These are phyloP conservation scores for Trichosporon sp. DNA, from an alignment of 1,284 basidiomycete species.

Conservation along the genomic window DNA sequence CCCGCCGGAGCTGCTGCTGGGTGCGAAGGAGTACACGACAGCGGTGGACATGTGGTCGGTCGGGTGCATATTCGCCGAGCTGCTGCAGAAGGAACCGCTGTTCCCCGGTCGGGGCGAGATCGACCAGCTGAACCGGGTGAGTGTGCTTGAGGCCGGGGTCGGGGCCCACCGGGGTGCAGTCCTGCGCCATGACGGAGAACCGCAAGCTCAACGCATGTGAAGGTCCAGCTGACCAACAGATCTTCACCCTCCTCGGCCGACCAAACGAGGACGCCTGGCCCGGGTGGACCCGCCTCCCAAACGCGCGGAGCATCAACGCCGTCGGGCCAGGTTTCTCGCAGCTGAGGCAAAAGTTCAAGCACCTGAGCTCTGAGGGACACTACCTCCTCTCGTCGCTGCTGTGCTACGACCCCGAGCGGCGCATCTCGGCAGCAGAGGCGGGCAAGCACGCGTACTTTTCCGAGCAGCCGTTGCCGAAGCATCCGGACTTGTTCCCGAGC, in stretches of 20 bases:
- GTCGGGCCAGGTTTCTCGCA: constrained; percentile 60
- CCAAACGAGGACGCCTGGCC: constrained; percentile 85
- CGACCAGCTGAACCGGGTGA: constrained; percentile 79
- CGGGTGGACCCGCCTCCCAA: constrained; percentile 67
- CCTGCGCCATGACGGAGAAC: no score
- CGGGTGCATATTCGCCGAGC: constrained; percentile 80
- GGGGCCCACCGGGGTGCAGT: no score
- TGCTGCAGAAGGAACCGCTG: constrained; percentile 85
- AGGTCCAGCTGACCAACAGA: constrained; percentile 32
- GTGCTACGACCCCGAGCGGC: constrained; percentile 77
- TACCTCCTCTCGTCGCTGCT: constrained; percentile 78
- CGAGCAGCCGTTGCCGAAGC: constrained; percentile 90
- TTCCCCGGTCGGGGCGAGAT: constrained; percentile 95
- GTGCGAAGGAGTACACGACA: constrained; percentile 86
- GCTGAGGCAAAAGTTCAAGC: constrained; percentile 59
- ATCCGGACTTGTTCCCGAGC: constrained; percentile 92
- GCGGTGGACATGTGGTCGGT: constrained; percentile 54
- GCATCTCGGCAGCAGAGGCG: constrained; percentile 83
- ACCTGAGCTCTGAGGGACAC: constrained; percentile 73
- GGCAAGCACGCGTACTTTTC: constrained; percentile 85
- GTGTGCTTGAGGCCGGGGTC: no score
- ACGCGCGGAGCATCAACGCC: constrained; percentile 71
- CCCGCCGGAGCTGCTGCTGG: constrained; percentile 91
- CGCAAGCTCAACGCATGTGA: no score
- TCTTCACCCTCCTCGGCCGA: constrained; percentile 85